Evolutionary conservation across 805 yeast genomes (phyloP).

Genomic region (Wickerhamomyces kurtzmanii): DNA sequence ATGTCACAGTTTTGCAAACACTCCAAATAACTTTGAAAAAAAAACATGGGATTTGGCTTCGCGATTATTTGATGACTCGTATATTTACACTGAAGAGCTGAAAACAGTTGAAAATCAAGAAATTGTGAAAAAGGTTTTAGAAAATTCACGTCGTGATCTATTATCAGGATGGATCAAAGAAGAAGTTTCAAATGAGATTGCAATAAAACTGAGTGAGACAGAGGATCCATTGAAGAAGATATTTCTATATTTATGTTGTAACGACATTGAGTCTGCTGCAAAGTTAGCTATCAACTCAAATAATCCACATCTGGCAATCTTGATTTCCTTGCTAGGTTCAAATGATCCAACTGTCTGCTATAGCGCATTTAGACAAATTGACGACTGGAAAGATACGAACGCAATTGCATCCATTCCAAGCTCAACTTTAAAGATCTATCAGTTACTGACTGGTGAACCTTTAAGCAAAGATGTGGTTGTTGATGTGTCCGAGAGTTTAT

Average conservation of each 20-base stretch:
- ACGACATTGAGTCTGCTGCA: slow-evolving; percentile 55
- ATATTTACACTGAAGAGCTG: slow-evolving; percentile 7
- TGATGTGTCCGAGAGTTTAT: slow-evolving; percentile 32
- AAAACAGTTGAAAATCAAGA: slow-evolving; percentile 12
- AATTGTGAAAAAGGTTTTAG: slow-evolving; percentile 16
- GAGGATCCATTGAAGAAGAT: slow-evolving; percentile 39
- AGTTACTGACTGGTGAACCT: slow-evolving; percentile 48
- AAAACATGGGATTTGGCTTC: slow-evolving; percentile 49
- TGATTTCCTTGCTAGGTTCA: slow-evolving; percentile 64
- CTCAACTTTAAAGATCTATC: slow-evolving; percentile 48
- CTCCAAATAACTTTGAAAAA: slow-evolving; percentile 15
- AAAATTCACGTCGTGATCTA: slow-evolving; percentile 29
- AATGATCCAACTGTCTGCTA: slow-evolving; percentile 47
- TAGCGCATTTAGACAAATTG: slow-evolving; percentile 53
- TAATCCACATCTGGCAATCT: slow-evolving; percentile 61
- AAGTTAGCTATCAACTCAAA: slow-evolving; percentile 46
- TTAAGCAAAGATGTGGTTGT: slow-evolving; percentile 18
- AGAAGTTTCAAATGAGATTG: slow-evolving; percentile 27
- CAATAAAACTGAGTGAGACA: slow-evolving; percentile 17
- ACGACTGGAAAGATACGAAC: slow-evolving; percentile 48
- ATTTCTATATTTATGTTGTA: slow-evolving; percentile 38
- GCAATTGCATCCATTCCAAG: slow-evolving; percentile 37
- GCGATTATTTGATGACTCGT: slow-evolving; percentile 41
- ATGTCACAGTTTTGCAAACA: slow-evolving; percentile 9
- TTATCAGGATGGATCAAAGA: slow-evolving; percentile 50